phyloP scores from a whole-genome alignment of 1,284 basidiomycete genomes.

The Ceratobasidium papillatum region DNA sequence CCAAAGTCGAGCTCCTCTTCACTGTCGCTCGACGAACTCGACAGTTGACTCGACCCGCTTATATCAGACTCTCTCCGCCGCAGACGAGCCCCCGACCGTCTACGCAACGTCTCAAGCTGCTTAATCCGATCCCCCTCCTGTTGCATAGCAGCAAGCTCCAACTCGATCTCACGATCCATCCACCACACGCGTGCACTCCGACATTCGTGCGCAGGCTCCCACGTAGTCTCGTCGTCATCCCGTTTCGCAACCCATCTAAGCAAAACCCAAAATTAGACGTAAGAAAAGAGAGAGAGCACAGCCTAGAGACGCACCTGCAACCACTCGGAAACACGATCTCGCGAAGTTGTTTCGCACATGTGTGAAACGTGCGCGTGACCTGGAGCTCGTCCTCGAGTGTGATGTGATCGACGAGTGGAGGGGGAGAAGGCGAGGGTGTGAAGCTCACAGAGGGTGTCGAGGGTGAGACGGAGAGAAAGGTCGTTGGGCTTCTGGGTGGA shows the following conservation, averaged over 20 bases:
- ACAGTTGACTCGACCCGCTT: not conserved
- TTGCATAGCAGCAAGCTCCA: conserved; percentile 27
- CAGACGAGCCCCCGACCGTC: not conserved
- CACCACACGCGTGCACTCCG: conserved; percentile 32
- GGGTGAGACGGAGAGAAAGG: conserved; percentile 23
- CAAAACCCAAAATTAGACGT: not conserved
- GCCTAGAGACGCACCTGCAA: conserved; percentile 17
- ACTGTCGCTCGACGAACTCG: conserved; percentile 13
- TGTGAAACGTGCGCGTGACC: conserved; percentile 35
- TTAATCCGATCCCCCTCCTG: conserved; percentile 29
- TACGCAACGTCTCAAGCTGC: conserved; percentile 19
- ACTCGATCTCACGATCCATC: conserved; percentile 30
- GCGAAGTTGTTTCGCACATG: conserved; percentile 33
- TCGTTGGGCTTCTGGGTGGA: conserved; percentile 16
- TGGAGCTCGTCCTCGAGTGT: conserved; percentile 32
- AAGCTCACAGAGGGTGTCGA: conserved; percentile 34
- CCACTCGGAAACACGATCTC: conserved; percentile 35
- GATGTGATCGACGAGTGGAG: conserved; percentile 27
- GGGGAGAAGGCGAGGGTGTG: conserved; percentile 31
- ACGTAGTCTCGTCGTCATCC: conserved; percentile 29
- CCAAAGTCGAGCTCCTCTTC: conserved; percentile 27
- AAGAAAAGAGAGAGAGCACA: not conserved
- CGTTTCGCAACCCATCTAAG: conserved; percentile 36
- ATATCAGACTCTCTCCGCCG: not conserved
- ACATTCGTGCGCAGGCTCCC: conserved; percentile 35